Evolutionary conservation across 2,329 filamentous ascomycete genomes (phyloP).

Genomic region (Colletotrichum sp.): DNA sequence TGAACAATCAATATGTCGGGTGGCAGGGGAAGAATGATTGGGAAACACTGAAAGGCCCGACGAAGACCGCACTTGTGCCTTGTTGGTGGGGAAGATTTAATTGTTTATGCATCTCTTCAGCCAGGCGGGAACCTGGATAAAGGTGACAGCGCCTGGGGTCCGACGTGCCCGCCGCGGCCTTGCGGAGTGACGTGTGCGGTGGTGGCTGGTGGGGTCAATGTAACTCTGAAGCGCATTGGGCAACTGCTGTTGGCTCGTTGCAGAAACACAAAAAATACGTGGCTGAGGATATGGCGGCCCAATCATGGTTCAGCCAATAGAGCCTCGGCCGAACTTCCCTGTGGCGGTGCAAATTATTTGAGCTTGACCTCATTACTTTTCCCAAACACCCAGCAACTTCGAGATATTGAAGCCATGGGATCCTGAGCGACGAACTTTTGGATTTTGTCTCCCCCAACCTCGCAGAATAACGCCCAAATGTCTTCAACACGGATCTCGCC

Average conservation of each 20-base stretch:
- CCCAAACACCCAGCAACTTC: not conserved
- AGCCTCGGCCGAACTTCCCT: not conserved
- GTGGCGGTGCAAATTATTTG: constrained; percentile 22
- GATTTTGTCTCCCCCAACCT: not conserved
- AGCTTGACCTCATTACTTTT: constrained; percentile 24
- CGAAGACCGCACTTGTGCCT: not conserved
- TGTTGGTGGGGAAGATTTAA: constrained; percentile 20
- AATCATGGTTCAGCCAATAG: not conserved
- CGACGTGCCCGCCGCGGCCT: constrained; percentile 4
- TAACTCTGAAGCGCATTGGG: not conserved
- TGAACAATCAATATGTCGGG: not conserved
- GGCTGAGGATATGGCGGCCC: constrained; percentile 12
- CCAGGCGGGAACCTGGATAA: constrained; percentile 17
- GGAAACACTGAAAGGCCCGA: not conserved
- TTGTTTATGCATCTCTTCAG: constrained; percentile 20
- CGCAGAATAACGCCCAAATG: not conserved
- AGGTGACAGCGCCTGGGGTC: constrained; percentile 17
- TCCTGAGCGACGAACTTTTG: not conserved
- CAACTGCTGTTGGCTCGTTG: not conserved
- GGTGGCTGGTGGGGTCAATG: constrained; percentile 22
- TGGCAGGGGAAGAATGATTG: not conserved
- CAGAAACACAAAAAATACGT: not conserved
- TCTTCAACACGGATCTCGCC: constrained; percentile 19
- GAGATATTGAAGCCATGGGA: constrained; percentile 2
- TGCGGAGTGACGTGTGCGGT: constrained; percentile 23